phyloP scores from a whole-genome alignment of 768 basidiomycete genomes.

The Suillus tomentosus region DNA sequence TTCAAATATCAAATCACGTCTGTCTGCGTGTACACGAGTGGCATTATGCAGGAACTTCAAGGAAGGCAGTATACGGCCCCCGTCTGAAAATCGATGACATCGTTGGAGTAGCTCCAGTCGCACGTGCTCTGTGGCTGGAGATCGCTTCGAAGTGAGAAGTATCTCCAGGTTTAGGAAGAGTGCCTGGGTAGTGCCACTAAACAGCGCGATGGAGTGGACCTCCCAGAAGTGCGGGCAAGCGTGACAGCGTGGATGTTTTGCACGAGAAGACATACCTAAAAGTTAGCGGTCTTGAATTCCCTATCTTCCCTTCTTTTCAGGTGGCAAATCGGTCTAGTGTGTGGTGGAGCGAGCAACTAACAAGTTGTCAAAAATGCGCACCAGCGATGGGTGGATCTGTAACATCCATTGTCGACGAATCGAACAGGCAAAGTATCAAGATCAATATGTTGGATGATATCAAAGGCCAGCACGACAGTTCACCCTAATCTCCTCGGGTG shows the following conservation, averaged over 20 bases:
- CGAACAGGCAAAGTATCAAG: conserved; percentile 50
- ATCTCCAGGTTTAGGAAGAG: conserved; percentile 71
- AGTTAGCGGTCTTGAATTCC: conserved; percentile 35
- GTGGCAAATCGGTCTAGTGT: conserved; percentile 20
- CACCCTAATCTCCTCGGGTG: conserved; percentile 86
- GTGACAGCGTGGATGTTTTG: conserved; percentile 60
- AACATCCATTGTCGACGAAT: conserved; percentile 38
- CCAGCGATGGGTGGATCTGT: conserved; percentile 24
- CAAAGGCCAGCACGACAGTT: no score
- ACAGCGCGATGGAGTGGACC: conserved; percentile 44
- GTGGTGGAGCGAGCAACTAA: not conserved
- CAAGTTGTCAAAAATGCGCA: conserved; percentile 24
- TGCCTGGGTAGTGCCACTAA: conserved; percentile 40
- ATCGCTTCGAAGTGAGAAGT: conserved; percentile 65
- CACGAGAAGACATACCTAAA: conserved; percentile 59
- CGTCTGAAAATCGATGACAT: conserved; percentile 75
- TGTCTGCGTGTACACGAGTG: conserved; percentile 38
- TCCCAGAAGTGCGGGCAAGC: conserved; percentile 52
- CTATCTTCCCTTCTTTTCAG: conserved; percentile 14
- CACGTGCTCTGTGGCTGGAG: conserved; percentile 30
- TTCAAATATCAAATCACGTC: conserved; percentile 44
- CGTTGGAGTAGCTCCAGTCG: conserved; percentile 54
- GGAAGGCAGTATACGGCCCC: conserved; percentile 49
- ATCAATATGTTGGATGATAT: conserved; percentile 38
- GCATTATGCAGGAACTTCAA: conserved; percentile 51